Percentiles rank a stretch among this genome's conserved stretches.
These are phyloP conservation scores for Cornus controversa DNA, from an alignment of 148 eudicot genomes.

Conservation along the genomic window DNA sequence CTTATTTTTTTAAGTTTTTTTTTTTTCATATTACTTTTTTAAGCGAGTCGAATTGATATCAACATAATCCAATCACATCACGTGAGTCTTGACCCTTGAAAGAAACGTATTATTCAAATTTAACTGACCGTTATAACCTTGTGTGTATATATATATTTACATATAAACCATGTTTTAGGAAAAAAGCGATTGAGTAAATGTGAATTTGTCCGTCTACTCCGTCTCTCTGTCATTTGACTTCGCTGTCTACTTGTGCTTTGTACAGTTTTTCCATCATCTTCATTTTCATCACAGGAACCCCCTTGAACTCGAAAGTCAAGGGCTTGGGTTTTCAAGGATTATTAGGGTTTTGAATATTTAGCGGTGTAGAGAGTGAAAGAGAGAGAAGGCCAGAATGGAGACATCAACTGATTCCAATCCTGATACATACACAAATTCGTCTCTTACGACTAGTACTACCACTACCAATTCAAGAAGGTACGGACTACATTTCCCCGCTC, in stretches of 20 bases:
- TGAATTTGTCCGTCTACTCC: not conserved
- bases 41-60: no score
- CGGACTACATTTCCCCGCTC: constrained; percentile 21
- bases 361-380: not conserved
- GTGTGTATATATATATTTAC: no score
- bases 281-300: not conserved
- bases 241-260: not conserved
- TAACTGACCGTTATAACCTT: no score
- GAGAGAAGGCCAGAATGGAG: constrained; percentile 15
- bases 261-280: not conserved
- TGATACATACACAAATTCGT: not conserved
- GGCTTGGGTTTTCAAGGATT: no score
- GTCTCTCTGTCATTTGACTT: not conserved
- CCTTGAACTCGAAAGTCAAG: not conserved
- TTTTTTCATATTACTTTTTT: no score
- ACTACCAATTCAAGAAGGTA: constrained; percentile 4
- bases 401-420: constrained; percentile 8
- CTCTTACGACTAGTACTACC: not conserved
- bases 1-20: no score
- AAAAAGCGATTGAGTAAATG: no score
- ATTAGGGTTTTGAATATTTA: no score
- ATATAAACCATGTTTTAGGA: no score
- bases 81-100: no score
- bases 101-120: no score
- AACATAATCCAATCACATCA: no score